Base-by-base conservation (phyloP, 768 basidiomycete species). In the Lactarius quietus region DNA sequence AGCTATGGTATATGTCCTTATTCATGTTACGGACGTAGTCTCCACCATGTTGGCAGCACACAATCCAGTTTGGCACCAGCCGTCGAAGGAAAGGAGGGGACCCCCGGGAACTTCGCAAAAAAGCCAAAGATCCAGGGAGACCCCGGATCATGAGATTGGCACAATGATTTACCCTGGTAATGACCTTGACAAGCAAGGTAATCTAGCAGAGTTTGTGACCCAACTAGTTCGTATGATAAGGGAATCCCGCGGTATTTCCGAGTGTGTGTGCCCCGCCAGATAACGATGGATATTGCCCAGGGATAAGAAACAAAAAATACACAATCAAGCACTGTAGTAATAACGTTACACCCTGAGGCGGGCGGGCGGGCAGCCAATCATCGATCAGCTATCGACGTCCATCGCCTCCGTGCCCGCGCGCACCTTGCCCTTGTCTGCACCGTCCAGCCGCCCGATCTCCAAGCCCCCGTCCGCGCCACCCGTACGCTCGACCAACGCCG, bases 371-470 rank as follows among this genome's bases (percentile, higher is more conserved):
- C 20, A 7, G 12, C 45, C 12, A 26, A 48, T 8, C 45, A 8
- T 51, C 48, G 8, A 54, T 65, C 59, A 65, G 35, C 64, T 88
- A 71, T 86, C 86, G 64, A 89, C 78, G 73, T 89, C 87, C 88
- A 90, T 90, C 68, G 80, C 85, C 69, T 88, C 85, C 39, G 77
- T 79, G 57, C 75, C 76, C 26, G 77, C 82, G 63, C 77, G 79
- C 66, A 78, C 81, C 75, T 85, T 85, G 52, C 81, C 82, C 75
- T 86, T 86, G 45, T 82, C 81, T 74, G 82, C 83, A 66, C 65
- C 69, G 39, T 57, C 68, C 65, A 68, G 63, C 55, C 38, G 72
- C 69, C 67, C 74, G 35, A 62, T 66, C 68, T 51, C 48, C 23
- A 26, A 65, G 67, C 58, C 69, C 65, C 72, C 66, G 62, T 72